Evolutionary conservation across 371 early-diverging fungal species (phyloP), one percentile per base, ranked within the genome.

Genomic region (Lichtheimia ornata): DNA sequence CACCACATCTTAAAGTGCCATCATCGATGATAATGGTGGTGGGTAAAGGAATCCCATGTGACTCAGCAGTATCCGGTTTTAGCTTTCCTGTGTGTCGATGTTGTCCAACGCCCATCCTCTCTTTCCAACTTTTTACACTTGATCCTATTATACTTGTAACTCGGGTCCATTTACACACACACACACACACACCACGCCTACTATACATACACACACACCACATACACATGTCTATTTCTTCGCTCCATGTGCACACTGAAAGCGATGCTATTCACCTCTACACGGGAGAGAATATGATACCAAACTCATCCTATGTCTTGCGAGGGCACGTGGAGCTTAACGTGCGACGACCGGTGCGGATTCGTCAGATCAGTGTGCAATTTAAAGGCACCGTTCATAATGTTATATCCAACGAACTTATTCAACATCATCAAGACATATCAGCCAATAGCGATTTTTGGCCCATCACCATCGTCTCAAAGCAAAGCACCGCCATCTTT

Each of bases 311-410:
- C 4, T 66, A 61, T 52, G 25, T 47, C 3, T 28, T 77, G 0
- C 57, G 58, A 22, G 77, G 77, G 11, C 58, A 50, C 25, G 64
- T 77, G n/a, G 64, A 71, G 49, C 35, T 77, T 18, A 61, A 35
- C 2, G 4, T 67, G 1, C 25, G 40, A 25, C 63, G 70, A 4
- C 72, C 72, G 2, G 47, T 77, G 3, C 57, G 67, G 5, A 56
- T 73, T 17, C 59, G 66, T 1, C 67, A 71, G 28, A 59, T 77
- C 17, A 61, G 55, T 4, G 58, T 77, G 25, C 56, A 65, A 35
- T 63, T 77, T 43, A 52, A 67, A 42, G 77, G 77, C 13, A 52
- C 22, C 4, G 58, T 76, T 0, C 61, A 68, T 7, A 64, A 64
- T 52, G 44, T 70, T n/a, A 56, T 76, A 3, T 67, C 69, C 12